Evolutionary conservation across 2,329 filamentous ascomycete genomes (phyloP), one percentile per base, ranked within the genome.

Genomic region (Tolypocladium cylindrosporum): DNA sequence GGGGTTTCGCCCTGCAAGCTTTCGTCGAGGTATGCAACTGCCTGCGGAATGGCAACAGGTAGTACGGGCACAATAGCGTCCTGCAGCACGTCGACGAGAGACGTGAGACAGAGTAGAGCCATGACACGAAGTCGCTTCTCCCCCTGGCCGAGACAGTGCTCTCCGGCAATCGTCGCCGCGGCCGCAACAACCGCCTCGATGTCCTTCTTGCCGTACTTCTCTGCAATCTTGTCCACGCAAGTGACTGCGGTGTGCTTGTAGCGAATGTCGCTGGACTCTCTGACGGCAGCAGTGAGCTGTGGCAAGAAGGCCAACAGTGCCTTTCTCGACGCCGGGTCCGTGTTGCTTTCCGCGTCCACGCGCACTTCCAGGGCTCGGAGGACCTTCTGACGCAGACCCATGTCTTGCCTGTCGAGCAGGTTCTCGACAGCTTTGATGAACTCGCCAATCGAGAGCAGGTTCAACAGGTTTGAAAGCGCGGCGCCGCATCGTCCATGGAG

Each of bases 171-270:
- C 1, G 87, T 88, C 59, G 85, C 79, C 5, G 91, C 90, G 6
- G 91, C 88, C 5, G 83, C 82, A 34, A 88, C 80, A 51, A 96
- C 88, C 51, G 85, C 86, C 63, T 88, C 84, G 1, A 88, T 79
- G 67, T 96, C 90, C 71, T 92, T 95, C 77, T 94, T 95, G 64
- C 94, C 95, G 70, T 96, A 97, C 71, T 93, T 93, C 73, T 97
- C 92, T 2, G 90, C 84, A 61, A 99, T 95, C 71, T 90, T 90
- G 74, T 97, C 92, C 51, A 97, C 87, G 65, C 93, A 97, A 41
- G 86, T 86, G 61, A 99, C 86, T 1, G 92, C 90, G 13, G 90
- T 91, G 66, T 91, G 87, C 73, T 93, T 91, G 70, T 94, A 87
- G 36, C 85, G 79, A 56, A 88, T 82, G 63, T 94, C 86, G 39